Evolutionary conservation across 164 flowering plant genomes (phyloP), one percentile per base, ranked within the genome.

Genomic region (Platanus orientalis): DNA sequence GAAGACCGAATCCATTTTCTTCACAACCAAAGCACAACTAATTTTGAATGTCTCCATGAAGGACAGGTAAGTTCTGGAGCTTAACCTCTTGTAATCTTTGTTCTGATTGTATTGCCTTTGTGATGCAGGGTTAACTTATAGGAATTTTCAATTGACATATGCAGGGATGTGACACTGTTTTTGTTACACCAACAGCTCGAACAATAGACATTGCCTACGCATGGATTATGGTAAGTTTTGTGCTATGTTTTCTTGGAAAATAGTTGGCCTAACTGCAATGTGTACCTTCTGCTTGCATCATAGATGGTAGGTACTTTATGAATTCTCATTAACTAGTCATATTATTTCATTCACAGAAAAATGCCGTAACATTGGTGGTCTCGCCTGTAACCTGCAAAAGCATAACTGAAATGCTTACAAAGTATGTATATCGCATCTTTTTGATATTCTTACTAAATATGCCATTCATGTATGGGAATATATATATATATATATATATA

Each of bases 91-190:
- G 6, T 55, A 27, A 17, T 55, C 26, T 25, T 58, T 34, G 36
- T 30, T 51, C n/a, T 36, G 20, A 30, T 14, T 52, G 62, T 40
- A 36, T 66, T 44, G 54, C 49, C 26, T 23, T 55, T 25, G 21
- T 60, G 53, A 59, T 61, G 17, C 39, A 6, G 25, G 57, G 17
- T 54, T 67, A 42, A 45, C 32, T 56, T 50, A 66, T 66, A 2
- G 28, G 34, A 40, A 29, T 70, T 62, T 29, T 51, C 34, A 19
- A 30, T 61, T 64, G 60, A 40, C 49, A 66, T 65, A 34, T 63
- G 39, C 69, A 91, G 97, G 97, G 96, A 69, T 87, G 96, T 62
- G 93, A 89, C 68, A 91, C 97, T 40, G 97, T 87, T 50, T 91
- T 91, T 73, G 90, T 84, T 70, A 84, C 92, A 19, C 88, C 97